Evolutionary conservation across 306 rosid species (phyloP).

Genomic region (Begonia masoniana): DNA sequence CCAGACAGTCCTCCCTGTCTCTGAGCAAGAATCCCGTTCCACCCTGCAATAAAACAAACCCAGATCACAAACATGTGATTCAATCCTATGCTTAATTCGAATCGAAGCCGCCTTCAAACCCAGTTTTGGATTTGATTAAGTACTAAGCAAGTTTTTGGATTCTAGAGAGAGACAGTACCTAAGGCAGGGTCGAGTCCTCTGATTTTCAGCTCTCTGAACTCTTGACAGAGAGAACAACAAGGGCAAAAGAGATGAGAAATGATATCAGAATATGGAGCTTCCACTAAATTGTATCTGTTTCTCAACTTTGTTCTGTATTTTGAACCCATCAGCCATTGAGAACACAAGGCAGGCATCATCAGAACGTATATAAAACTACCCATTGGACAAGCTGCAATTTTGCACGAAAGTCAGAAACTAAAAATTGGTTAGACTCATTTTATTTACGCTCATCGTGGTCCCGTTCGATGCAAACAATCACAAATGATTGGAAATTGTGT

Average conservation of each 20-base stretch:
- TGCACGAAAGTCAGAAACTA: background rate
- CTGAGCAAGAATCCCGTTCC: slow-evolving; percentile 54
- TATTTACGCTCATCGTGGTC: no score
- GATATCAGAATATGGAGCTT: slow-evolving; percentile 50
- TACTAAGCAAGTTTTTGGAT: no score
- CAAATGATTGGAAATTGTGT: background rate
- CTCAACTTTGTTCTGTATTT: slow-evolving; percentile 41
- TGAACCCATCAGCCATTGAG: slow-evolving; percentile 65
- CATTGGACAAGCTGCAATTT: slow-evolving; percentile 28
- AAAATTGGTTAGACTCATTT: no score
- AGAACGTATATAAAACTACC: slow-evolving; percentile 50
- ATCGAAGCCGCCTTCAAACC: no score
- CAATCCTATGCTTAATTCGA: no score
- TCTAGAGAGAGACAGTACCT: slow-evolving; percentile 18
- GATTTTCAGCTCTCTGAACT: slow-evolving; percentile 40
- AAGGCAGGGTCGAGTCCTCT: slow-evolving; percentile 61
- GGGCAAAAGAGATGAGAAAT: slow-evolving; percentile 57
- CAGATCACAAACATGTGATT: no score
- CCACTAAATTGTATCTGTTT: slow-evolving; percentile 34
- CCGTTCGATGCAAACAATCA: background rate
- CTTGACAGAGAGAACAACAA: slow-evolving; percentile 58
- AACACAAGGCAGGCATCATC: slow-evolving; percentile 64
- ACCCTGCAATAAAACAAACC: slow-evolving; percentile 20
- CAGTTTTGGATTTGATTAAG: no score
- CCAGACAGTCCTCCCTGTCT: slow-evolving; percentile 12